Evolutionary conservation across 164 flowering plant genomes (phyloP).

Genomic region (grape (Vitis vinifera)): DNA sequence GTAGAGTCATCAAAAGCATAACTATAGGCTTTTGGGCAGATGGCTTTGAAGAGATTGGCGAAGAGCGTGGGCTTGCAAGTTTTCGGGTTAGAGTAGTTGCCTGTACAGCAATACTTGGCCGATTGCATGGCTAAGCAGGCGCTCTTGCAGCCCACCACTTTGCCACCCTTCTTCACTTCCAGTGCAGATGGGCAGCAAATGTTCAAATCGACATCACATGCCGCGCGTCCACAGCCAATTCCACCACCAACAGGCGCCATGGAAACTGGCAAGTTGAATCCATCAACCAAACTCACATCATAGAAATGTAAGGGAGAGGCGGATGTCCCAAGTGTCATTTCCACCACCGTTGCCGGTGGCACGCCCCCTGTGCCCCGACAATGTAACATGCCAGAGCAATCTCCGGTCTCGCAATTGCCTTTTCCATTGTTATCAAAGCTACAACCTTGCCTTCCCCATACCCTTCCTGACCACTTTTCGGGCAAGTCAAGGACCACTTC

Average conservation of each 20-base stretch:
- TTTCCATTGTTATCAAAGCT: conserved; percentile 39
- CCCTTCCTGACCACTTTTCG: conserved; percentile 67
- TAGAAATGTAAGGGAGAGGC: conserved; percentile 66
- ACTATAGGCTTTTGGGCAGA: conserved; percentile 87
- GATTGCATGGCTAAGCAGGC: conserved; percentile 51
- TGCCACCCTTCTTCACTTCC: conserved; percentile 36
- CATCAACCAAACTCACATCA: conserved; percentile 72
- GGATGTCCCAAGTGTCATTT: conserved; percentile 66
- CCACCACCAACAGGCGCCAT: conserved; percentile 50
- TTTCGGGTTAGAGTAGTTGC: conserved; percentile 38
- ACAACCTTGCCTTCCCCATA: conserved; percentile 72
- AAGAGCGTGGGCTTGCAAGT: conserved; percentile 47
- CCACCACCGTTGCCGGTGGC: conserved; percentile 70
- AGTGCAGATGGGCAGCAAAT: conserved; percentile 45
- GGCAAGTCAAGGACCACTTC: conserved; percentile 53
- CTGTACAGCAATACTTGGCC: conserved; percentile 83
- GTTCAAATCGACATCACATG: conserved; percentile 46
- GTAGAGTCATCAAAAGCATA: conserved; percentile 85
- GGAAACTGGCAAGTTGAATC: conserved; percentile 53
- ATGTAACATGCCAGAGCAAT: conserved; percentile 46
- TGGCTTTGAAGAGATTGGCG: conserved; percentile 46
- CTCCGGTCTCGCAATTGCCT: conserved; percentile 63
- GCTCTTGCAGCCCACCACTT: conserved; percentile 48
- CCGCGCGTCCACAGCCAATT: conserved; percentile 41
- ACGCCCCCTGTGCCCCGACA: conserved; percentile 53